Conservation (phyloP, 306 rosid species). For the Geum urbanum region DNA sequence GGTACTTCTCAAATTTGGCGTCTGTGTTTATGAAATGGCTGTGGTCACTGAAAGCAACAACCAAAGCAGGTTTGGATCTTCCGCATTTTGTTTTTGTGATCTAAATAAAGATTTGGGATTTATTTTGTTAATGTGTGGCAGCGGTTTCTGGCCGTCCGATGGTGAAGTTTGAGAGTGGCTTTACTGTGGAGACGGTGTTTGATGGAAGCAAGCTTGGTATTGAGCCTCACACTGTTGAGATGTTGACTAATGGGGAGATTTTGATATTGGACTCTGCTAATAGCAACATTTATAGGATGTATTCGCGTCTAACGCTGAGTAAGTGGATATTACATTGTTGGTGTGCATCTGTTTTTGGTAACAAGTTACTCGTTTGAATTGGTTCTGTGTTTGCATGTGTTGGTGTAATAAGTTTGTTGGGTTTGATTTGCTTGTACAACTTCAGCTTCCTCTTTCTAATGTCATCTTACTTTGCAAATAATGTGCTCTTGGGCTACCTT, state of each 20-base stretch:
- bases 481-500: not conserved
- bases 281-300: slow-evolving; percentile 70
- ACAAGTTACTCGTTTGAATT: not conserved
- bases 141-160: slow-evolving; percentile 66
- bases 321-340: slow-evolving; percentile 37
- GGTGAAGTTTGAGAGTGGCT: slow-evolving; percentile 94
- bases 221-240: slow-evolving; percentile 85
- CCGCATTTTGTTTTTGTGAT: slow-evolving; percentile 17
- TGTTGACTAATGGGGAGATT: slow-evolving; percentile 77
- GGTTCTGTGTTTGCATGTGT: not conserved
- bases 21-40: slow-evolving; percentile 64
- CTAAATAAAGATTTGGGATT: slow-evolving; percentile 22
- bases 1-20: slow-evolving; percentile 63
- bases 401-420: not conserved
- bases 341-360: slow-evolving; percentile 9
- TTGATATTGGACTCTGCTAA: slow-evolving; percentile 82
- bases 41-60: slow-evolving; percentile 72
- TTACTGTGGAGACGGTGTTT: slow-evolving; percentile 86
- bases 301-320: slow-evolving; percentile 84
- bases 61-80: slow-evolving; percentile 68
- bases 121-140: slow-evolving; percentile 22
- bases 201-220: slow-evolving; percentile 96
- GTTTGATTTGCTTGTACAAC: slow-evolving; percentile 9
- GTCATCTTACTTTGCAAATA: slow-evolving; percentile 1
- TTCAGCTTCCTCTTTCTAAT: slow-evolving; percentile 6